Evolutionary conservation across 768 basidiomycete genomes (phyloP).

Genomic region (Amanita subjunquillea): DNA sequence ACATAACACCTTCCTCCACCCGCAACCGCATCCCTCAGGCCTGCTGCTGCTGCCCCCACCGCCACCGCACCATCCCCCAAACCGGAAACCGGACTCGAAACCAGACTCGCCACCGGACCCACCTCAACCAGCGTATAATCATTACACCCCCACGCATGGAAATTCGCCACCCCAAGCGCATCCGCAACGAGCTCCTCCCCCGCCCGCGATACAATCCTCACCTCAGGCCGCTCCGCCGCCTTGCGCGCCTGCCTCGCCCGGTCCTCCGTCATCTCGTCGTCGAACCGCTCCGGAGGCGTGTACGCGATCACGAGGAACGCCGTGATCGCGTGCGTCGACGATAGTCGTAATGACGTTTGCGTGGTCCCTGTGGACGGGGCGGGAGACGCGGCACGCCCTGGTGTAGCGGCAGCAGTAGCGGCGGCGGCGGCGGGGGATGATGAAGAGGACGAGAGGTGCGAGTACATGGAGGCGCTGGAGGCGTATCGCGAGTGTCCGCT

Average conservation of each 20-base stretch:
- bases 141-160: slow-evolving; percentile 81
- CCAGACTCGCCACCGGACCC: slow-evolving; percentile 4
- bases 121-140: slow-evolving; percentile 73
- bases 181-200: slow-evolving; percentile 88
- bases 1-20: slow-evolving; percentile 51
- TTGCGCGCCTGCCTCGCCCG: slow-evolving; percentile 70
- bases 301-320: slow-evolving; percentile 87
- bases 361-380: not conserved
- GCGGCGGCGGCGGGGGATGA: not conserved
- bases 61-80: too few relatives aligned
- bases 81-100: not conserved
- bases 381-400: not conserved
- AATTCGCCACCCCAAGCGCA: slow-evolving; percentile 69
- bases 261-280: slow-evolving; percentile 65
- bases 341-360: not conserved
- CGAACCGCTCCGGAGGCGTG: slow-evolving; percentile 64
- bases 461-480: not conserved
- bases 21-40: too few relatives aligned
- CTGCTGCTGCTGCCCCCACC: too few relatives aligned
- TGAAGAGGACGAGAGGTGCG: not conserved
- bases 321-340: slow-evolving; percentile 28
- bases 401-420: too few relatives aligned
- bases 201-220: slow-evolving; percentile 79
- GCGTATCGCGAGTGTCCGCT: not conserved
- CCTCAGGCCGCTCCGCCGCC: slow-evolving; percentile 84